Base-by-base conservation (phyloP, 78 protist species). In the Dictyostelium firmibasis region DNA sequence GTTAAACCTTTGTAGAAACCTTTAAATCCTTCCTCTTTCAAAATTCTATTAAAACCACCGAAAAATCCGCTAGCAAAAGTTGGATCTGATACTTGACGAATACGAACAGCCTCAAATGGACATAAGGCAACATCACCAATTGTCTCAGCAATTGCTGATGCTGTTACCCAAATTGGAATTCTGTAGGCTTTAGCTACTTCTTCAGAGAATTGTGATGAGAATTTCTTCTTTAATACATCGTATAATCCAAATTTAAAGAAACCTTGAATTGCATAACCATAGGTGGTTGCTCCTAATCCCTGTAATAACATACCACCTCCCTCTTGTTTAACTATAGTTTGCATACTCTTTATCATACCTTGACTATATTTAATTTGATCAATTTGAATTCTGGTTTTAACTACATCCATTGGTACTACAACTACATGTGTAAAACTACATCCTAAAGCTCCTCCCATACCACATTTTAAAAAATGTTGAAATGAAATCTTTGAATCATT, bases 211-310 rank as follows among this genome's bases (percentile, higher is more conserved):
- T 44, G 9, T 69, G 86, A 76, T 75, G 91, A 69, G 86, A 93
- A 86, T 44, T 91, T 57, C 91, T 94, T 86, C 77, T 98, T 98
- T 84, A 98, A 98, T 8, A 92, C 29, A 84, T 98, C 99, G 78
- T 98, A 97, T 77, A 96, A 86, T 69, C 99, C 99, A 77, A 94
- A 98, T 91, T 98, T 98, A 82, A 79, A 83, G 69, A 92, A 72
- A 38, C 98, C 98, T 96, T 97, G 98, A 35, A 84, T 38, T 33
- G 96, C 91, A 97, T 98, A 98, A n/a, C 98, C 99, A 23, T 96
- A 33, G 29, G 83, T 53, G 11, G 94, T 89, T 29, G 94, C 94
- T 31, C 94, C 94, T n/a, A 89, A 81, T 57, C 97, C 91, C 64
- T 87, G 92, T 84, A 86, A 47, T 33, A 92, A 84, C 85, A 81